Base-by-base conservation (phyloP, 352 stramenopile genomes). In the Globisporangium uncinulatum region DNA sequence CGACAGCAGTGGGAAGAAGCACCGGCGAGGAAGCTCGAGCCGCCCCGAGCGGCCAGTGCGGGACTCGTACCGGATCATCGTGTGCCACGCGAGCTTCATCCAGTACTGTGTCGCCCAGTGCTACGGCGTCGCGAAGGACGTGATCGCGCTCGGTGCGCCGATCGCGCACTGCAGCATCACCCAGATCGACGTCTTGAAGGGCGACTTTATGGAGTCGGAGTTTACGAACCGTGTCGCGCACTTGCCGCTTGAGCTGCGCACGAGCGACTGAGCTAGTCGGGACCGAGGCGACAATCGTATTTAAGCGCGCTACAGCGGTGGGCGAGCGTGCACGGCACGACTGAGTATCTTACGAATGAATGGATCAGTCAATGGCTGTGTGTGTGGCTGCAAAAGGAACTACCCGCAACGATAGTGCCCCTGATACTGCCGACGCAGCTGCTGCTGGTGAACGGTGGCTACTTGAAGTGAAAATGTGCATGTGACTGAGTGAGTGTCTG, bases 71-170 rank as follows among this genome's bases (percentile, higher is more conserved):
- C 86, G 86, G 64, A 73, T 92, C 46, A 32, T 89, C 13, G 80
- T 92, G 51, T 84, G 77, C 46, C 82, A 92, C 65, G 76, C 79
- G 34, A 92, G 82, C 67, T 89, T 92, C 63, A 79, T 88, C 49
- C 76, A 92, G 63, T 85, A 81, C 58, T 89, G 75, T 47, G 66
- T 92, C 51, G 75, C 82, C 32, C 68, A 74, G 57, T 86, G 70
- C 53, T 81, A 87, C 65, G 57, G 73, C 15, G 73, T 92, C 21
- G 65, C 76, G 1, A 89, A 86, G 53, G 82, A 89, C 51, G 79
- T 92, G 24, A 86, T 92, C 37, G 81, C 87, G 61, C 70, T 92
- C 29, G 82, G 82, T 14, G 79, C 79, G 8, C 79, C 82, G 0
- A 89, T 92, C 37, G 68, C 61, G 19, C 82, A 92, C 59, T 89